These are phyloP conservation scores for Metschnikowia rubicola DNA, from an alignment of 805 yeast species.

Conservation along the genomic window DNA sequence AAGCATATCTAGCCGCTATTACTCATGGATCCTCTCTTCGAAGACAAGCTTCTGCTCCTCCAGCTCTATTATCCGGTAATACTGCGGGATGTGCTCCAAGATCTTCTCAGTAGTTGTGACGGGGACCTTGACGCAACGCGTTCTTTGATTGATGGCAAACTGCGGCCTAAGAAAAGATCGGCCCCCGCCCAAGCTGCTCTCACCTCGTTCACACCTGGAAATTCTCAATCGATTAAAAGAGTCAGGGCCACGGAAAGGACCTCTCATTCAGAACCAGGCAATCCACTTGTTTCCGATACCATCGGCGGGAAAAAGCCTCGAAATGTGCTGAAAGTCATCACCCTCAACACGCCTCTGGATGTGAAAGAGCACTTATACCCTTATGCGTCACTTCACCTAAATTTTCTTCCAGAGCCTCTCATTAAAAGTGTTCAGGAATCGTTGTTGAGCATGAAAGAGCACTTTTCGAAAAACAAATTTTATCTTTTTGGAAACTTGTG, in stretches of 20 bases:
- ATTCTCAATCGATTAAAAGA: no score
- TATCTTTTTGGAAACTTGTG: constrained; percentile 62
- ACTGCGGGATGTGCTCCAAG: constrained; percentile 41
- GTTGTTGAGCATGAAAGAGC: constrained; percentile 38
- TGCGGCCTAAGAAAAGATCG: constrained; percentile 13
- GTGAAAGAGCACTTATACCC: constrained; percentile 45
- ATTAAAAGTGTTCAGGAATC: constrained; percentile 45
- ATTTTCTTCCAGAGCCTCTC: constrained; percentile 49
- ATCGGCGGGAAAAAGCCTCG: background rate
- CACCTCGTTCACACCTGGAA: background rate
- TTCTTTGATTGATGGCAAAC: constrained; percentile 34
- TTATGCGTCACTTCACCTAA: constrained; percentile 46
- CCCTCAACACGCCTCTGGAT: constrained; percentile 49
- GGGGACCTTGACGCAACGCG: constrained; percentile 49
- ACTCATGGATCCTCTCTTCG: constrained; percentile 14
- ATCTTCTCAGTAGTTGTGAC: constrained; percentile 49
- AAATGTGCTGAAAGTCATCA: constrained; percentile 24
- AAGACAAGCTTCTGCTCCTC: constrained; percentile 35
- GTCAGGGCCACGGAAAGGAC: no score
- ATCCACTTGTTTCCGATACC: no score
- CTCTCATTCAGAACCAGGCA: no score
- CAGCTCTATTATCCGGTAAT: constrained; percentile 40
- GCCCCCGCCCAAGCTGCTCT: constrained; percentile 13
- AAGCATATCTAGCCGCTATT: no score
- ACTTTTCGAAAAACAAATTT: constrained; percentile 46